phyloP scores from a whole-genome alignment of 2,329 filamentous ascomycete genomes.

The Cladosporium sp. region DNA sequence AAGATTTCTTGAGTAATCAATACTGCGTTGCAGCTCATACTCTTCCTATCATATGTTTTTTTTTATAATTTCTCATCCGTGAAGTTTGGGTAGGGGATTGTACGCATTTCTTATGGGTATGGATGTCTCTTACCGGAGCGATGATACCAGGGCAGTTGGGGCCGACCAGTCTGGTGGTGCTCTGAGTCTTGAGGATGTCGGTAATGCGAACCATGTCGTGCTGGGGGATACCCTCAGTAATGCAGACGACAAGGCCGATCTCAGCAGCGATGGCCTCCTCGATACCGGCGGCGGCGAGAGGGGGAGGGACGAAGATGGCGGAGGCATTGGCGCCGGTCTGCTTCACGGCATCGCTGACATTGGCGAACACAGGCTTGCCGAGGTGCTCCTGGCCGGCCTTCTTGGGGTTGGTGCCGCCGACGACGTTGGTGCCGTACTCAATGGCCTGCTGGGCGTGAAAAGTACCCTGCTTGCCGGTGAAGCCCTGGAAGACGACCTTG shows the following conservation, averaged over 20 bases:
- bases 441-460: slow-evolving; percentile 98
- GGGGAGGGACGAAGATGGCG: slow-evolving; percentile 95
- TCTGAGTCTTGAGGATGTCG: slow-evolving; percentile 94
- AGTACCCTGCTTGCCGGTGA: slow-evolving; percentile 70
- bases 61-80: slow-evolving; percentile 24
- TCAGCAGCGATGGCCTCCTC: slow-evolving; percentile 94
- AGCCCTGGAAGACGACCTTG: slow-evolving; percentile 94
- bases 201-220: slow-evolving; percentile 99
- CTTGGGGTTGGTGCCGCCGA: slow-evolving; percentile 98
- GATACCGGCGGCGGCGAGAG: slow-evolving; percentile 88
- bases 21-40: slow-evolving; percentile 30
- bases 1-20: slow-evolving; percentile 25
- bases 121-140: slow-evolving; percentile 54
- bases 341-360: slow-evolving; percentile 82
- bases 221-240: slow-evolving; percentile 96
- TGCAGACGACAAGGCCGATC: slow-evolving; percentile 92
- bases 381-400: slow-evolving; percentile 92
- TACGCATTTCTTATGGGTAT: background rate
- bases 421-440: slow-evolving; percentile 97
- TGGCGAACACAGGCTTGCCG: slow-evolving; percentile 87
- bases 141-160: slow-evolving; percentile 99
- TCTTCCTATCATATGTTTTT: slow-evolving; percentile 36
- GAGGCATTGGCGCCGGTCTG: slow-evolving; percentile 86
- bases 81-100: slow-evolving; percentile 7
- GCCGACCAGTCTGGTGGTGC: slow-evolving; percentile 92